A percentile compares a stretch with the other conserved stretches of the same genome.
Conservation (phyloP, 2,329 filamentous ascomycete genomes). For the Fusarium sp. region DNA sequence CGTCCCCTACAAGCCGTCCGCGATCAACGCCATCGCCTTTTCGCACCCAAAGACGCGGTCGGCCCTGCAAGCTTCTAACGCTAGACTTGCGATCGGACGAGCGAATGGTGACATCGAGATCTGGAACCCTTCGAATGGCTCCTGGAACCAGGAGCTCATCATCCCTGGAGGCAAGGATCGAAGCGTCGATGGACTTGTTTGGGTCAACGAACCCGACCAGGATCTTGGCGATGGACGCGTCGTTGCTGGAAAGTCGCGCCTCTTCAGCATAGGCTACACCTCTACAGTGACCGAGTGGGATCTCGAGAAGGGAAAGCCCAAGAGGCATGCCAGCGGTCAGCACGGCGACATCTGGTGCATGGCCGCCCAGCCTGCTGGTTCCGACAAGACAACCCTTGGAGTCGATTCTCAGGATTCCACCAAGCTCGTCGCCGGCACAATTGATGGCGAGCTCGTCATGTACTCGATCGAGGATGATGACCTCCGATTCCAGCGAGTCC, state of each 20-base stretch:
- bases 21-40: slow-evolving; percentile 95
- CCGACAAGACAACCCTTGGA: slow-evolving; percentile 37
- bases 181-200: slow-evolving; percentile 90
- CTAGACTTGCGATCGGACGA: slow-evolving; percentile 88
- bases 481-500: slow-evolving; percentile 80
- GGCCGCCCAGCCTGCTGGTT: slow-evolving; percentile 77
- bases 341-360: slow-evolving; percentile 98
- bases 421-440: slow-evolving; percentile 87
- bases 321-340: slow-evolving; percentile 88
- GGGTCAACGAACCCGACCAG: slow-evolving; percentile 88
- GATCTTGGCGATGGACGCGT: slow-evolving; percentile 71
- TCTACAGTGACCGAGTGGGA: slow-evolving; percentile 96
- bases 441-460: slow-evolving; percentile 88
- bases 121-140: slow-evolving; percentile 87
- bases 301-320: slow-evolving; percentile 79
- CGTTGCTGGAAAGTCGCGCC: slow-evolving; percentile 78
- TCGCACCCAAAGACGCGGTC: slow-evolving; percentile 74
- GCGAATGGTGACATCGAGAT: slow-evolving; percentile 98
- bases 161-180: slow-evolving; percentile 86
- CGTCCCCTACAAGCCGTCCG: slow-evolving; percentile 88
- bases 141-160: slow-evolving; percentile 91
- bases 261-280: slow-evolving; percentile 97
- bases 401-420: slow-evolving; percentile 53
- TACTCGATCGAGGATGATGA: slow-evolving; percentile 89
- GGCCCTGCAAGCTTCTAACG: slow-evolving; percentile 62